Evolutionary conservation across 2,329 filamentous ascomycete species (phyloP), one percentile per base, ranked within the genome.

Genomic region (Aspergillus arachidicola): DNA sequence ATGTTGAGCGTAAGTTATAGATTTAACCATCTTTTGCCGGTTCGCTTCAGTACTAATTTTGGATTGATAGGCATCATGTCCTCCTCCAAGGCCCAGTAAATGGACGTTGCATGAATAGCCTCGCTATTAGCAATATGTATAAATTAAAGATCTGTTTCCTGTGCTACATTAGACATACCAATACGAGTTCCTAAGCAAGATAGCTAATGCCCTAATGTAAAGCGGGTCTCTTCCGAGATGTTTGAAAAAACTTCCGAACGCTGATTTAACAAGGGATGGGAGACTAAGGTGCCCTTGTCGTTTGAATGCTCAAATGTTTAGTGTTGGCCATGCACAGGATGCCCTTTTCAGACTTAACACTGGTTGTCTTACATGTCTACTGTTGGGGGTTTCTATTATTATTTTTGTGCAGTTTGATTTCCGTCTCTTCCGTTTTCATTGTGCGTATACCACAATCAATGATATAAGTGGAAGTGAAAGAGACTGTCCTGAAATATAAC

Each of bases 1-100:
- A 99, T 82, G 90, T 99, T 78, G 95, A 99, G 89, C 94, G 94
- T 97, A 86, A 80, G 88, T 79, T 41, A n/a, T 12, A 28, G 23
- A 16, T 58, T 59, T 56, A 60, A 43, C 28, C 34, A 1, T 14
- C 32, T 51, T 55, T n/a, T 21, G 34, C 26, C 4, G 3, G 38
- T 41, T 21, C 10, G 16, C 36, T 34, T 2, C 45, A 57, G 16
- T 19, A 9, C 69, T 73, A 65, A 75, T 54, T 34, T 34, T 36
- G 19, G 46, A 23, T 41, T 12, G 19, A 51, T n/a, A 79, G 77
- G 76, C 64, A 78, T 79, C 70, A 75, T 79, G 74, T 10, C 48
- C 28, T 63, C 77, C 69, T 63, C 76, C 69, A 79, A 79, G 73
- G 69, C 75, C 66, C 73, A 77, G 73, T 78, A 77, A 73, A 73